Conservation (phyloP, 768 basidiomycete genomes). For the Suillus placidus region DNA sequence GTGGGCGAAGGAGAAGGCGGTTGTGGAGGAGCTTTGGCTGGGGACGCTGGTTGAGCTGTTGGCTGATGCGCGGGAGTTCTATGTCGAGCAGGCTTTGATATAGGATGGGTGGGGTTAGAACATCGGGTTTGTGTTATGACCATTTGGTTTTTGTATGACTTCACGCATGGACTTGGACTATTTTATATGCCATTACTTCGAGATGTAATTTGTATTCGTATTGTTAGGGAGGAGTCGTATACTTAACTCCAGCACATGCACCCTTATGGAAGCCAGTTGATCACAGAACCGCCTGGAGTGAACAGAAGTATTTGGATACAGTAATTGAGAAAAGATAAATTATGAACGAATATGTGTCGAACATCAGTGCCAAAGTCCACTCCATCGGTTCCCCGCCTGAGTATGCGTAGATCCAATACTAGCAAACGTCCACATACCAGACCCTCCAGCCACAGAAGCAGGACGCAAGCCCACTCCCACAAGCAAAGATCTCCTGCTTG, state of each 20-base stretch:
- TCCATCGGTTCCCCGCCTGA: conserved; percentile 21
- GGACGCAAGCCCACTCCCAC: conserved; percentile 7
- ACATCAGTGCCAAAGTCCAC: conserved; percentile 23
- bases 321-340: neutral
- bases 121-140: neutral
- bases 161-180: neutral
- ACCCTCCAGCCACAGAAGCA: neutral
- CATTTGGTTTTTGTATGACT: neutral
- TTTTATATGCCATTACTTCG: neutral
- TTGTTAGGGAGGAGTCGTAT: neutral
- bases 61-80: conserved; percentile 35
- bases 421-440: conserved; percentile 25
- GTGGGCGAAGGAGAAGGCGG: conserved; percentile 56
- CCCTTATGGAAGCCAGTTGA: neutral
- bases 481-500: conserved; percentile 6
- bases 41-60: conserved; percentile 35
- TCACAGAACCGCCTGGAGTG: neutral
- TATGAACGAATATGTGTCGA: neutral
- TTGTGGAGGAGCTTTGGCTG: conserved; percentile 60
- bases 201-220: conserved; percentile 8
- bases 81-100: conserved; percentile 32
- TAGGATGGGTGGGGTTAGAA: conserved; percentile 17
- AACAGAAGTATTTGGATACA: neutral
- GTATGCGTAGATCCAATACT: conserved; percentile 15
- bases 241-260: neutral